Base-by-base conservation (phyloP, 2,329 filamentous ascomycete genomes). In the Fusarium neocosmosporiellum region DNA sequence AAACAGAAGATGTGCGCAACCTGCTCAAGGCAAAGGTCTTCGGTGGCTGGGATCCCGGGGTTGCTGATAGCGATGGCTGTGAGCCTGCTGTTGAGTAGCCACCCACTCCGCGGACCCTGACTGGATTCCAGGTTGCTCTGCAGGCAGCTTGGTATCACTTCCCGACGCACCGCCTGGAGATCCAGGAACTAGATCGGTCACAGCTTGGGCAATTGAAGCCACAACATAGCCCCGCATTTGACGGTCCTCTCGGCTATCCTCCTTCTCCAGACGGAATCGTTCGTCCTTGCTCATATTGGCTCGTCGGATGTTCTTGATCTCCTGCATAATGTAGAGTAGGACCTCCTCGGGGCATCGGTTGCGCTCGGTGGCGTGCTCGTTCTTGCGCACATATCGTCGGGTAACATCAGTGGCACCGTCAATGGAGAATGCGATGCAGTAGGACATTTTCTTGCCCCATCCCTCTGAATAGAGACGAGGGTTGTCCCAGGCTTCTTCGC, bases 391-490 rank as follows among this genome's bases (percentile, higher is more conserved):
- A 68, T 93, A 92, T 75, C 90, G 86, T 41, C 90, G 84, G 24
- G 91, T 92, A 34, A 92, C 89, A 78, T 92, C 90, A 36, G 90
- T 90, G 16, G 89, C 89, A 22, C 90, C 96, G 70, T 99, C 96
- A 65, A 94, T 95, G 14, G 95, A 97, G 81, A 99, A 99, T 59
- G 96, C 96, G 69, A 99, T 92, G 85, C 95, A 98, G 84, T 99
- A 99, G 0, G 94, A 95, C 86, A 98, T 94, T 85, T 96, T 97
- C 86, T 96, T 96, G 75, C 93, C 91, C 96, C 96, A 99, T 68
- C 95, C 96, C 83, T 98, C 94, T 8, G 94, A 91, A 83, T 98
- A 98, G 11, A 98, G 88, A 53, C 94, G 89, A 59, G 96, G 96
- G 78, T 96, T 95, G 81, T 99, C 96, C 95, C 95, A 98, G 2